Evolutionary conservation across 2,329 filamentous ascomycete genomes (phyloP), one percentile per base, ranked within the genome.

Genomic region (Neocatenulostroma microsporum): DNA sequence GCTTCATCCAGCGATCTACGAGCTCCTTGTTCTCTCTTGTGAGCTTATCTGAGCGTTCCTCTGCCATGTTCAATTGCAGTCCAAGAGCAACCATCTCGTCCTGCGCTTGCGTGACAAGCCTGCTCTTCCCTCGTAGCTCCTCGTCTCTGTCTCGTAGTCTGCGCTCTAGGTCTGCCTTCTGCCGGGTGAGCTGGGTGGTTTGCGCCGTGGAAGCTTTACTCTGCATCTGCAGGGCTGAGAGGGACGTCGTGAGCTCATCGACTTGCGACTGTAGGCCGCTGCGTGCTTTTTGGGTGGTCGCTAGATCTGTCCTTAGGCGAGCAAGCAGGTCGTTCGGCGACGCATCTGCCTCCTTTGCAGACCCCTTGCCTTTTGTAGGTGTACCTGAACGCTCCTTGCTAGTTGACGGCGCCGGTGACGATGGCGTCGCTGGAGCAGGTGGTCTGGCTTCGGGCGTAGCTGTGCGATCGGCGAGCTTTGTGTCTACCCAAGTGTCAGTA

Each of bases 81-180:
- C 88, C 88, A 30, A 95, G 65, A 1, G 85, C 81, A 34, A 94
- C 80, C 62, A 94, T 80, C 61, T 98, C 91, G 62, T 95, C 88
- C 64, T 96, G 89, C 36, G 94, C 80, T 53, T 89, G 76, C 68
- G 87, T 82, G 2, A 94, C 73, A 46, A 95, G 66, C 58, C 88
- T 85, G 21, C 79, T 78, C 68, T 95, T 95, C 40, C 79, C 84
- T 38, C 73, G 75, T 21, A 95, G 63, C 67, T 96, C 91, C 51
- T 93, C 84, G 44, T 93, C 85, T 20, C 83, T 70, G 59, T 95
- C 89, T 45, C 76, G 79, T 26, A 94, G 65, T 44, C 80, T 80
- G 27, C 77, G 72, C 33, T 74, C 69, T 13, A 91, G 64, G 2
- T 69, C 62, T 13, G 72, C 68, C 21, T 76, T 74, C 51, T 87